A percentile compares a stretch with the other conserved stretches of the same genome.
Conservation (phyloP, 1,139 yeast genomes). For the Geotrichum candidum region DNA sequence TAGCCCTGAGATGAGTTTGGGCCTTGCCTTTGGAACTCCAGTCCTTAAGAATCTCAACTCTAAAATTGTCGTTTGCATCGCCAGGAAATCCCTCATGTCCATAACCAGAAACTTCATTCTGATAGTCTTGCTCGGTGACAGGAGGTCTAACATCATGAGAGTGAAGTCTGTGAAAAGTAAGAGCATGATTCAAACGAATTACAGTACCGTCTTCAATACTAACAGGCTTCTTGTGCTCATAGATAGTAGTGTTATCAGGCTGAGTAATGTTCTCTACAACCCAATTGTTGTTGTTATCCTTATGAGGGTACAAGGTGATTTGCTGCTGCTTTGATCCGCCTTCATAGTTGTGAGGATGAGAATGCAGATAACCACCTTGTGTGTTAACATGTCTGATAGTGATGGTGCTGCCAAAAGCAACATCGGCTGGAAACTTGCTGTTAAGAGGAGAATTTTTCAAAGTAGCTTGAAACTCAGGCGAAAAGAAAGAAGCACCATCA, state of each 20-base stretch:
- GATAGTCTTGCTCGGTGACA: slow-evolving; percentile 90
- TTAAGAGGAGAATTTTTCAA: slow-evolving; percentile 70
- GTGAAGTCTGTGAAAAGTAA: slow-evolving; percentile 77
- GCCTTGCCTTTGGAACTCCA: slow-evolving; percentile 54
- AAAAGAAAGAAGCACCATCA: slow-evolving; percentile 84
- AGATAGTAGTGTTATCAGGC: slow-evolving; percentile 25
- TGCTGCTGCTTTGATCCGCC: slow-evolving; percentile 96
- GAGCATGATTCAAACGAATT: slow-evolving; percentile 67
- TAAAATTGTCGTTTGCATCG: slow-evolving; percentile 92
- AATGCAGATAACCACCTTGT: slow-evolving; percentile 91
- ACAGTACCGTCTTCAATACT: slow-evolving; percentile 72
- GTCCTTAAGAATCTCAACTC: slow-evolving; percentile 73
- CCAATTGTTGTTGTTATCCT: slow-evolving; percentile 88
- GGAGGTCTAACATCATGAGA: slow-evolving; percentile 96
- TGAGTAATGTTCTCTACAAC: slow-evolving; percentile 47
- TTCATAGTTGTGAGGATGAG: slow-evolving; percentile 79
- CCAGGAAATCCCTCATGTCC: slow-evolving; percentile 90
- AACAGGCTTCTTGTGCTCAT: slow-evolving; percentile 35
- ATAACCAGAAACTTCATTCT: slow-evolving; percentile 87
- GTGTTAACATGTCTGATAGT: slow-evolving; percentile 79
- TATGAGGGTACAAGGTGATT: slow-evolving; percentile 80
- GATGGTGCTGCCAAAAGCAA: slow-evolving; percentile 79
- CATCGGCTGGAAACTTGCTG: slow-evolving; percentile 62
- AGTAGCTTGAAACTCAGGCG: slow-evolving; percentile 79
- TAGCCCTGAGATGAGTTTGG: slow-evolving; percentile 60